These are phyloP conservation scores for Metschnikowia corniflorae DNA, from an alignment of 805 yeast genomes.

Conservation along the genomic window DNA sequence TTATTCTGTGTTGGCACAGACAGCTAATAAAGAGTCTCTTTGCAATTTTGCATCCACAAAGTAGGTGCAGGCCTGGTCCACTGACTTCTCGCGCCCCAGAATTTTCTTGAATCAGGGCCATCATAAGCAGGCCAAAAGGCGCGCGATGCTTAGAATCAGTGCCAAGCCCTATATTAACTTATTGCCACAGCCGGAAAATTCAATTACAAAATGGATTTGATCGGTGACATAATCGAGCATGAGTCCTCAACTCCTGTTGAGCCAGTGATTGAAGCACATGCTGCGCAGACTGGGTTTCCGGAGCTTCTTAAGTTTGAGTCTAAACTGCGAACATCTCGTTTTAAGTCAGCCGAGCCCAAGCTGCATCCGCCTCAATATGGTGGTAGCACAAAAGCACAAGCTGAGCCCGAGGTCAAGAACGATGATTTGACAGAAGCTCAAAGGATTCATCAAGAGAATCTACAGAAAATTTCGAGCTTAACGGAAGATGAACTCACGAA, in stretches of 20 bases:
- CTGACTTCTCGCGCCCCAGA: too few relatives aligned
- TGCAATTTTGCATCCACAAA: slow-evolving; percentile 10
- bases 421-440: slow-evolving; percentile 53
- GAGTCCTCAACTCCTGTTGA: slow-evolving; percentile 36
- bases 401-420: neutral
- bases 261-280: slow-evolving; percentile 9
- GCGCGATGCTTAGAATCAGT: too few relatives aligned
- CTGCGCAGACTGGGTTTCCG: slow-evolving; percentile 34
- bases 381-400: neutral
- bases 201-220: slow-evolving; percentile 49
- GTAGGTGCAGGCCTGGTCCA: neutral
- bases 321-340: slow-evolving; percentile 10
- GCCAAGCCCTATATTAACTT: too few relatives aligned
- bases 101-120: too few relatives aligned
- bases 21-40: neutral
- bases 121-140: too few relatives aligned
- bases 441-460: slow-evolving; percentile 72
- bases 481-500: slow-evolving; percentile 57
- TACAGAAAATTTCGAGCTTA: slow-evolving; percentile 59
- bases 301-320: slow-evolving; percentile 29
- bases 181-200: too few relatives aligned
- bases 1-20: slow-evolving; percentile 2
- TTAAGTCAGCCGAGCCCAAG: slow-evolving; percentile 3
- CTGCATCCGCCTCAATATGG: neutral
- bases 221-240: slow-evolving; percentile 72